Evolutionary conservation across 176 grass and related monocot species (phyloP).

Genomic region (Triticum turgidum): DNA sequence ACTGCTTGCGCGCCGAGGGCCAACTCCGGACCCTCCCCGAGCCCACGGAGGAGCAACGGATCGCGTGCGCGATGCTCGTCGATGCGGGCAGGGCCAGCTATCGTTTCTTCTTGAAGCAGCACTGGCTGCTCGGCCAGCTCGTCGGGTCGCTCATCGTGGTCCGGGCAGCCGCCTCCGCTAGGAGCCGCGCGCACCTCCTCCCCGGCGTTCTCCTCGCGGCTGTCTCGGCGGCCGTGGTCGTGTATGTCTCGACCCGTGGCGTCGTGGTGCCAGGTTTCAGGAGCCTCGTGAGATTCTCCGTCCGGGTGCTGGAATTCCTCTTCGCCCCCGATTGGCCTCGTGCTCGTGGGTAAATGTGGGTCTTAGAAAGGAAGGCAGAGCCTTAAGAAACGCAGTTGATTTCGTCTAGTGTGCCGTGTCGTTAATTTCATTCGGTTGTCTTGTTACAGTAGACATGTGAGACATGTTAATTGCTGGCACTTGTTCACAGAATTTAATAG

Average conservation of each 20-base stretch:
- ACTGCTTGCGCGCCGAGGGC: not conserved
- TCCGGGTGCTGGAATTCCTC: constrained; percentile 5
- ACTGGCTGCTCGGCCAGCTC: not conserved
- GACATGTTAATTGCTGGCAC: not conserved
- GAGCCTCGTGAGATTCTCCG: constrained; percentile 13
- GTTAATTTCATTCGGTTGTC: not conserved
- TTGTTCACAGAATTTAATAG: not conserved
- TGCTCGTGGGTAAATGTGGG: not conserved
- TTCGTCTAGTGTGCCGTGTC: not conserved
- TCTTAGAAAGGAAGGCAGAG: not conserved
- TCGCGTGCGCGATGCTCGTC: not conserved
- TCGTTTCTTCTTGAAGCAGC: not conserved
- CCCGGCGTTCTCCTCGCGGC: not conserved
- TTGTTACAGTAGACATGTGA: not conserved
- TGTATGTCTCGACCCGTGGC: constrained; percentile 5
- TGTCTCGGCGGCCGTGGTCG: not conserved
- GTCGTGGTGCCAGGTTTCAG: not conserved
- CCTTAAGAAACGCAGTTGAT: not conserved
- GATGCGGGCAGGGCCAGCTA: not conserved
- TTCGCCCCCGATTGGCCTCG: not conserved
- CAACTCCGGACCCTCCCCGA: not conserved
- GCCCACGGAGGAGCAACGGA: not conserved
- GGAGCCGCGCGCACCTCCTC: not conserved
- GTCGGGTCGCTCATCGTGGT: not conserved
- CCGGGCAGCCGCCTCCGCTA: not conserved